These are phyloP conservation scores for Syzygium aromaticum DNA, from an alignment of 345 rosid genomes.

Conservation along the genomic window DNA sequence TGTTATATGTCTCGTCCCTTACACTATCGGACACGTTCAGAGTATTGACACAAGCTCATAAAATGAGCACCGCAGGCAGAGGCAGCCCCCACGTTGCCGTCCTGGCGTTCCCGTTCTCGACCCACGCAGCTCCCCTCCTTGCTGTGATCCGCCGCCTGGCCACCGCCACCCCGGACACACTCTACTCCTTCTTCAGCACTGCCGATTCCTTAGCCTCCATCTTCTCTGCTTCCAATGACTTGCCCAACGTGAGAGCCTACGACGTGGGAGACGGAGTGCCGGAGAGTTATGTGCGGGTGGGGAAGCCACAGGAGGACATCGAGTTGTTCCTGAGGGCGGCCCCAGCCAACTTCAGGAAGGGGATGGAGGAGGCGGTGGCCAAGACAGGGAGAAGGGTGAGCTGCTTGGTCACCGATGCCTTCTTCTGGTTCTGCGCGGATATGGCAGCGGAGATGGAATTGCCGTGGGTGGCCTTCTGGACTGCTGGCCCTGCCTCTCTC, in stretches of 20 bases:
- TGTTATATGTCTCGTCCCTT: not conserved
- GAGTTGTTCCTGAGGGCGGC: slow-evolving; percentile 31
- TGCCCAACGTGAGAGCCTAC: slow-evolving; percentile 7
- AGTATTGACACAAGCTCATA: not conserved
- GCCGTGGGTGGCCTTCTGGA: slow-evolving; percentile 52
- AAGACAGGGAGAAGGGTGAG: slow-evolving; percentile 20
- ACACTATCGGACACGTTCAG: not conserved
- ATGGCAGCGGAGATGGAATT: slow-evolving; percentile 28
- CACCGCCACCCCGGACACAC: slow-evolving; percentile 8
- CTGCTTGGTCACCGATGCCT: slow-evolving; percentile 36
- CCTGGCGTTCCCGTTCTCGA: slow-evolving; percentile 33
- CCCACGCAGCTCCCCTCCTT: slow-evolving; percentile 31
- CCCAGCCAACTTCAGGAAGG: slow-evolving; percentile 13
- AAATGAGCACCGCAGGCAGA: not conserved
- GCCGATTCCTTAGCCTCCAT: slow-evolving; percentile 5
- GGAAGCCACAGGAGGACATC: slow-evolving; percentile 23
- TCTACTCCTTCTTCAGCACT: slow-evolving; percentile 31
- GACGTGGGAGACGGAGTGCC: slow-evolving; percentile 24
- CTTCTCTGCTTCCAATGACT: not conserved
- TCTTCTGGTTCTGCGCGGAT: slow-evolving; percentile 32
- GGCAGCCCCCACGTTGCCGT: slow-evolving; percentile 21
- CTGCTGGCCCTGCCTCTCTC: slow-evolving; percentile 28
- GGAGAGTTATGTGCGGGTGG: slow-evolving; percentile 7
- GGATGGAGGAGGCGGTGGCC: slow-evolving; percentile 17
- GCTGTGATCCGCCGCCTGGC: slow-evolving; percentile 22